These are phyloP conservation scores for Scedosporium boydii DNA, from an alignment of 2,329 filamentous ascomycete species.

Conservation along the genomic window DNA sequence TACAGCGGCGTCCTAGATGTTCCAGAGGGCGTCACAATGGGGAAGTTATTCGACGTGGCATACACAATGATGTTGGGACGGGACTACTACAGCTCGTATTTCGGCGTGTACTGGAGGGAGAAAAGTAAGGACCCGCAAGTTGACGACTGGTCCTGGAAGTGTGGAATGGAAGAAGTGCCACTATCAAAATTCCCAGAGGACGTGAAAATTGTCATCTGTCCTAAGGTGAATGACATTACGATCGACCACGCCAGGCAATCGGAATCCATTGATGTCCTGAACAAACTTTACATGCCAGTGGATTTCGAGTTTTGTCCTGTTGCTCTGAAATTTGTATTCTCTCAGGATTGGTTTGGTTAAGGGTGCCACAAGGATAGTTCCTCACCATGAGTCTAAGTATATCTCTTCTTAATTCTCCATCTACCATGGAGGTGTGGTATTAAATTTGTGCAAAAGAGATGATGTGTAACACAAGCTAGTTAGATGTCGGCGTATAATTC, in stretches of 20 bases:
- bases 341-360: not conserved
- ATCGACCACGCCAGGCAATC: not conserved
- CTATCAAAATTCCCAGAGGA: not conserved
- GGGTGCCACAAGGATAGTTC: too few species aligned
- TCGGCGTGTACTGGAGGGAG: not conserved
- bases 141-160: not conserved
- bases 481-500: too few species aligned
- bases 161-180: not conserved
- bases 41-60: not conserved
- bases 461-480: too few species aligned
- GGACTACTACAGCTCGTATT: not conserved
- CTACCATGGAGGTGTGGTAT: too few species aligned
- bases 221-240: not conserved
- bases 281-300: not conserved
- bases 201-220: not conserved
- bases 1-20: not conserved
- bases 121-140: not conserved
- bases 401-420: too few species aligned
- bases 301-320: not conserved
- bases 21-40: not conserved
- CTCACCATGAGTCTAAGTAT: too few species aligned
- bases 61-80: not conserved
- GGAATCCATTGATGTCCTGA: not conserved
- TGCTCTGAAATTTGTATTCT: not conserved
- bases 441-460: too few species aligned